phyloP scores from a whole-genome alignment of 441 rosid species.

The Erysimum cheiri region DNA sequence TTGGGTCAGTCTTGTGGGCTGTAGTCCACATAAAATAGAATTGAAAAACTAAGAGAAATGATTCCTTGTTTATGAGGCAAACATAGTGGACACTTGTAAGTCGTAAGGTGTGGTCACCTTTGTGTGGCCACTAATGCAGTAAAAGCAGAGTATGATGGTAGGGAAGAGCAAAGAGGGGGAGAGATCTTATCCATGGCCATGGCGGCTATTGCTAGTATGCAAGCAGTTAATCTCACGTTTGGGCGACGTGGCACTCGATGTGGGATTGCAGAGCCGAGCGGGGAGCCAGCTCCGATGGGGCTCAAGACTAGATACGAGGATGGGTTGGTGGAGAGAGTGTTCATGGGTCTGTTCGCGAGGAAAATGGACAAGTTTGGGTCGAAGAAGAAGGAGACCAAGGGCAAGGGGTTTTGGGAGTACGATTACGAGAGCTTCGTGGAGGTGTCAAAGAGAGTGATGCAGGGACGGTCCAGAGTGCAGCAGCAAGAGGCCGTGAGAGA shows the following conservation, averaged over 20 bases:
- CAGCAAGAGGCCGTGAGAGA: conserved; percentile 90
- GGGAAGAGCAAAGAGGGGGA: conserved; percentile 15
- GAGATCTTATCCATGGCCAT: conserved; percentile 48
- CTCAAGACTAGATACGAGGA: conserved; percentile 81
- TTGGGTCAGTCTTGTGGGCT: not conserved
- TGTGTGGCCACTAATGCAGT: conserved; percentile 35
- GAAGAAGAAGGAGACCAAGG: conserved; percentile 44
- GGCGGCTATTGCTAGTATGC: conserved; percentile 67
- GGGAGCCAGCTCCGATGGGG: conserved; percentile 91
- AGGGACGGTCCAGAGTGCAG: conserved; percentile 70
- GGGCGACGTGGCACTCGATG: conserved; percentile 49
- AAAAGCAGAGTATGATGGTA: conserved; percentile 25
- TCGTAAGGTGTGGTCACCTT: conserved; percentile 1
- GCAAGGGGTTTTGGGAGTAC: conserved; percentile 59
- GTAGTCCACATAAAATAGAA: conserved; percentile 7
- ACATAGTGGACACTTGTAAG: conserved; percentile 41
- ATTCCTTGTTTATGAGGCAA: conserved; percentile 29
- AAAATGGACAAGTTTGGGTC: conserved; percentile 88
- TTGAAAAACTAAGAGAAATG: not conserved
- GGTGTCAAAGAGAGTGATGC: conserved; percentile 86
- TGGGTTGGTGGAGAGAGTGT: conserved; percentile 77
- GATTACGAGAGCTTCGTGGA: conserved; percentile 86
- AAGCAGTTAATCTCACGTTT: conserved; percentile 44
- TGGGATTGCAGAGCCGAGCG: conserved; percentile 77
- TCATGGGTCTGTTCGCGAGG: conserved; percentile 83